Evolutionary conservation across 306 rosid genomes (phyloP).

Genomic region (Begonia fuchsioides): DNA sequence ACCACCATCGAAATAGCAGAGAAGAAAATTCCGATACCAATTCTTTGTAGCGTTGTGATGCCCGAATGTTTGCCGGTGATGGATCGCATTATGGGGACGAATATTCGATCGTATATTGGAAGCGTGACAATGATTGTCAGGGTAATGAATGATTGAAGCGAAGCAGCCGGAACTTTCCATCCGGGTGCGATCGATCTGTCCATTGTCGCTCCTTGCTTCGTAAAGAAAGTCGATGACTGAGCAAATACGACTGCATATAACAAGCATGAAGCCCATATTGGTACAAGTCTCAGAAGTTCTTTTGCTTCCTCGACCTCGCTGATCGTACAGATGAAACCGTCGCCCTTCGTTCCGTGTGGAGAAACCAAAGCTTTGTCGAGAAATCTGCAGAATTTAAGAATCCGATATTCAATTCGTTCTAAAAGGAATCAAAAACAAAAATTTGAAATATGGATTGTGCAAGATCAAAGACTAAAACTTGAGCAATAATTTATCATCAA

Average conservation of each 20-base stretch:
- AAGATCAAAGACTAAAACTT: too few species aligned
- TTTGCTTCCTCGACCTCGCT: conserved; percentile 39
- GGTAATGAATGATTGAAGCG: conserved; percentile 30
- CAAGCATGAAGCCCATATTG: conserved; percentile 38
- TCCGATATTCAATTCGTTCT: too few species aligned
- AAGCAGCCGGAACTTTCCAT: conserved; percentile 37
- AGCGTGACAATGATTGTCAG: conserved; percentile 17
- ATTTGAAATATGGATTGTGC: too few species aligned
- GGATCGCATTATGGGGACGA: conserved; percentile 37
- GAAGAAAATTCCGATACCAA: conserved; percentile 48
- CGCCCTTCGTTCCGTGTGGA: conserved; percentile 12
- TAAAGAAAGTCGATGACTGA: conserved; percentile 39
- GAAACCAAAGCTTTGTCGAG: conserved; percentile 31
- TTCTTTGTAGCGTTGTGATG: conserved; percentile 55
- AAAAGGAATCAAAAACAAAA: too few species aligned
- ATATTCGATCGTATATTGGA: conserved; percentile 38
- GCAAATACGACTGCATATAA: conserved; percentile 22
- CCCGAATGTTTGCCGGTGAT: conserved; percentile 43
- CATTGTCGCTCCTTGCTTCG: conserved; percentile 44
- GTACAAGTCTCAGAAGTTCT: conserved; percentile 25
- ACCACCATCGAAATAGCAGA: conserved; percentile 22
- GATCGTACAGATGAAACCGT: conserved; percentile 5
- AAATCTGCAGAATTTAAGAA: conserved; percentile 13
- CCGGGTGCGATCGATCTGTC: conserved; percentile 31
- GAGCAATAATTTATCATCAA: too few species aligned